Conservation (phyloP, 306 rosid species). For the Lagenaria siceraria region DNA sequence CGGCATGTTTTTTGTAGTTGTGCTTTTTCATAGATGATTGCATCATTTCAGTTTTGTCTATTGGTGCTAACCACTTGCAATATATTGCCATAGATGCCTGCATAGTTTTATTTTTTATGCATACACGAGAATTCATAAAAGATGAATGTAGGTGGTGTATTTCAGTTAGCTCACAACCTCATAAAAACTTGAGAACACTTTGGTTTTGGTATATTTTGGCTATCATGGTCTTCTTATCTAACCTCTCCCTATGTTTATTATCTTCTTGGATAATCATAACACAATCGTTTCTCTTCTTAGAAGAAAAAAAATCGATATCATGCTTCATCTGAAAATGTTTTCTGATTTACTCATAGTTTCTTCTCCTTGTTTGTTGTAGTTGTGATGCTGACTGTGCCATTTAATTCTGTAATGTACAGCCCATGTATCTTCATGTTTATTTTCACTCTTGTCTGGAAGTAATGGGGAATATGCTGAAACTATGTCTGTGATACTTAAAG, state of each 20-base stretch:
- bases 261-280: neutral
- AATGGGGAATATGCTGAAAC: slow-evolving; percentile 27
- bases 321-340: neutral
- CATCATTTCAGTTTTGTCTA: neutral
- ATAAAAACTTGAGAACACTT: neutral
- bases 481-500: slow-evolving; percentile 41
- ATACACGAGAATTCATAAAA: neutral
- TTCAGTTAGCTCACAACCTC: neutral
- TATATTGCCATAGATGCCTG: neutral
- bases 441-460: slow-evolving; percentile 22
- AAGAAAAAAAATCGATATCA: neutral
- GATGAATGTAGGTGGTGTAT: neutral
- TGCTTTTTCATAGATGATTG: slow-evolving; percentile 8
- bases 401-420: slow-evolving; percentile 11
- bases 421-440: slow-evolving; percentile 30
- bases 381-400: slow-evolving; percentile 17
- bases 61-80: neutral
- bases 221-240: neutral
- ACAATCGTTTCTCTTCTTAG: neutral
- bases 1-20: slow-evolving; percentile 5
- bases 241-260: neutral
- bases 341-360: neutral
- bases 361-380: neutral
- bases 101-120: neutral
- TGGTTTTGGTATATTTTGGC: neutral